These are phyloP conservation scores for Pisolithus sp. DNA, from an alignment of 768 basidiomycete genomes.

Conservation along the genomic window DNA sequence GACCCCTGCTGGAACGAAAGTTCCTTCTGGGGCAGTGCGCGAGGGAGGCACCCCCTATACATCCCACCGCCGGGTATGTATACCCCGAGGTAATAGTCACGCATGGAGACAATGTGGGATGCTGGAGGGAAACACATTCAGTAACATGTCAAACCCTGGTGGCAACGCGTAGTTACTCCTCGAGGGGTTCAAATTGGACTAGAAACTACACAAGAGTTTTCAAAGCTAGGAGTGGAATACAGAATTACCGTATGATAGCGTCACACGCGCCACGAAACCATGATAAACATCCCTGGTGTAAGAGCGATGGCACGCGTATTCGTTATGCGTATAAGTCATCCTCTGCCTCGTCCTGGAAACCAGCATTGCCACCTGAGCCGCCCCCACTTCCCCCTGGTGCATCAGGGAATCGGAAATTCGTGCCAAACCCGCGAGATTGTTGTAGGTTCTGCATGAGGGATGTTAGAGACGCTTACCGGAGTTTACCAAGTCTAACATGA, in stretches of 20 bases:
- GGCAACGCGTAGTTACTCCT: too few relatives aligned
- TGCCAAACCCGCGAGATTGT: slow-evolving; percentile 88
- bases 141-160: too few relatives aligned
- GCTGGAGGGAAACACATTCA: too few relatives aligned
- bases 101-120: too few relatives aligned
- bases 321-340: slow-evolving; percentile 83
- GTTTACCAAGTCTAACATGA: slow-evolving; percentile 1
- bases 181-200: background rate
- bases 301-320: background rate
- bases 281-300: background rate
- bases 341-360: slow-evolving; percentile 82
- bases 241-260: background rate
- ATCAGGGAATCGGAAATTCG: slow-evolving; percentile 98
- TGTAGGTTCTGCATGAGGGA: slow-evolving; percentile 59
- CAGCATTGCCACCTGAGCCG: slow-evolving; percentile 55
- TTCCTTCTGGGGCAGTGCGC: too few relatives aligned
- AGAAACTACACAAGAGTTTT: too few relatives aligned
- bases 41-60: too few relatives aligned
- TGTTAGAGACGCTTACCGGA: slow-evolving; percentile 4
- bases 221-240: too few relatives aligned
- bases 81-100: too few relatives aligned
- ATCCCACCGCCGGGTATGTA: too few relatives aligned
- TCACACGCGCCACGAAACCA: background rate
- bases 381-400: slow-evolving; percentile 25
- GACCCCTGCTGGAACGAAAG: too few relatives aligned